These are phyloP conservation scores for Fagus sylvatica DNA, from an alignment of 306 rosid genomes.

Conservation along the genomic window DNA sequence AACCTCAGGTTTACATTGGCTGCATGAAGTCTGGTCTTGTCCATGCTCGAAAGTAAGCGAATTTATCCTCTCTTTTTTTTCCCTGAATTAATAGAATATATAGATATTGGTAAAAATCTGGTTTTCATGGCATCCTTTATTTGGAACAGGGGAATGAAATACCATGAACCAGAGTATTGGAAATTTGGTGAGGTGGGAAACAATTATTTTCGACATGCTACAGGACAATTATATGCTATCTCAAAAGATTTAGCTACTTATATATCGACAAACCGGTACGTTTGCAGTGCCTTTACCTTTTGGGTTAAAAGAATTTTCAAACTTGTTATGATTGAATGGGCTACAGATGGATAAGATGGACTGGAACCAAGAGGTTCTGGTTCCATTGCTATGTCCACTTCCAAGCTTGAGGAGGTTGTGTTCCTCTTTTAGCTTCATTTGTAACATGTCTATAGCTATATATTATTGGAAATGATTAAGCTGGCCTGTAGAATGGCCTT, in stretches of 20 bases:
- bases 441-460: neutral
- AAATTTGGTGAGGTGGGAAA: slow-evolving; percentile 88
- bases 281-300: slow-evolving; percentile 15
- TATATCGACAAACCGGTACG: slow-evolving; percentile 76
- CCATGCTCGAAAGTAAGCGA: slow-evolving; percentile 73
- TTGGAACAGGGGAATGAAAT: slow-evolving; percentile 72
- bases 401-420: neutral
- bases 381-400: slow-evolving; percentile 1
- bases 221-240: slow-evolving; percentile 87
- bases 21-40: slow-evolving; percentile 99
- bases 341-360: neutral
- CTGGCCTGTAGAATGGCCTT: slow-evolving; percentile 9
- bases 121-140: slow-evolving; percentile 26
- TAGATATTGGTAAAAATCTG: slow-evolving; percentile 4
- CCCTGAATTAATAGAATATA: neutral
- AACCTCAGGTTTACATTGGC: slow-evolving; percentile 78
- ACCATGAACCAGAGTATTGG: slow-evolving; percentile 94
- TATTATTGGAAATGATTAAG: neutral
- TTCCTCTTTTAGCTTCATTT: slow-evolving; percentile 10
- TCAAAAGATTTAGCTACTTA: slow-evolving; percentile 82
- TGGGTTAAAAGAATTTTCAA: neutral
- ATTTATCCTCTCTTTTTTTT: neutral
- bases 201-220: slow-evolving; percentile 89
- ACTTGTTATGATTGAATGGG: neutral
- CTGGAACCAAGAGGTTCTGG: neutral